Evolutionary conservation across 331 rosid species (phyloP), one percentile per base, ranked within the genome.

Genomic region (Pyracantha coccinea): DNA sequence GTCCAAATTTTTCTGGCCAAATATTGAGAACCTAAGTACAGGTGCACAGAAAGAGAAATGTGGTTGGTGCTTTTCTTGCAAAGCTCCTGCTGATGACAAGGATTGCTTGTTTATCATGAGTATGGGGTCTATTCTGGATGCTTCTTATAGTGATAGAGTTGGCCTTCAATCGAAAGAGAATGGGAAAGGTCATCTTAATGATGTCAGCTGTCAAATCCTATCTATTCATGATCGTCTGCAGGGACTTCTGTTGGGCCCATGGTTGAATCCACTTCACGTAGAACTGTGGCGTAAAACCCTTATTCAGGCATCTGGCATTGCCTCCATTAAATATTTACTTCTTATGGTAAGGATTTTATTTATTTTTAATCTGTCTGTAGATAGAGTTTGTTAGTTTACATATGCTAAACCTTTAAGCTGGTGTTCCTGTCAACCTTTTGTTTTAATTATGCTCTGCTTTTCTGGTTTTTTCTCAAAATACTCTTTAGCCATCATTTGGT

Each of bases 61-160:
- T 28, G 97, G 97, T 71, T 95, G 97, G 99, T 92, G 97, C 86
- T 88, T 85, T 85, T 75, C 84, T 60, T 92, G 99, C 82, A 92
- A 86, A 88, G 75, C 67, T 84, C 79, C 80, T 53, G 80, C 80
- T 83, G 90, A 92, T 79, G 96, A 86, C 65, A 78, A 80, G 72
- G 93, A 87, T 80, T 95, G 99, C 88, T 88, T 95, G 87, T 86
- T 90, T 82, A 81, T 76, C 83, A 79, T 77, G 74, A 76, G 78
- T 63, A 81, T 75, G 77, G 82, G 81, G 66, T 75, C 88, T 76
- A 66, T 80, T 66, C 68, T 19, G 76, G 89, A 88, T 77, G 83
- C 73, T 76, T 80, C 89, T 66, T 71, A 79, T 64, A 69, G 77
- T 69, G 69, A 83, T 81, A 74, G 74, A 75, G 78, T 32, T 80